Evolutionary conservation across 768 basidiomycete species (phyloP).

Genomic region (Cyathus striatus): DNA sequence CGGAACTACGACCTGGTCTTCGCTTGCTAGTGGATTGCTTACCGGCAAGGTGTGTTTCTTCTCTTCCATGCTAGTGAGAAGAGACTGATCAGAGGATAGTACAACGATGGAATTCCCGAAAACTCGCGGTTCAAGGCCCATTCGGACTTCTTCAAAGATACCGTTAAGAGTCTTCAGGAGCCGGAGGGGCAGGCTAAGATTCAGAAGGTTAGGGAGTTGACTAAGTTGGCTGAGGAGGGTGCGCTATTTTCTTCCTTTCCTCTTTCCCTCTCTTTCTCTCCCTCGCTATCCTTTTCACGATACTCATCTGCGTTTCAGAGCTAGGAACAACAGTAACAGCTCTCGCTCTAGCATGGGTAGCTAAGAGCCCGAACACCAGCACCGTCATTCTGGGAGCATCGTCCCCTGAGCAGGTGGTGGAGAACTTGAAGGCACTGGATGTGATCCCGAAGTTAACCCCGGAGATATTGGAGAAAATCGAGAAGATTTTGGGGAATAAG

Average conservation of each 20-base stretch:
- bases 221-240: slow-evolving; percentile 53
- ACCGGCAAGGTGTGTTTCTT: slow-evolving; percentile 58
- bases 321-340: slow-evolving; percentile 46
- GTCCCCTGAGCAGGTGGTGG: slow-evolving; percentile 55
- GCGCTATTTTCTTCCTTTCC: not conserved
- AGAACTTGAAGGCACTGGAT: slow-evolving; percentile 68
- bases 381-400: slow-evolving; percentile 70
- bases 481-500: slow-evolving; percentile 57
- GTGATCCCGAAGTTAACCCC: slow-evolving; percentile 70
- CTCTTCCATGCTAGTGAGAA: not conserved
- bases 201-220: slow-evolving; percentile 63
- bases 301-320: slow-evolving; percentile 11
- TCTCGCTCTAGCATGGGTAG: slow-evolving; percentile 78
- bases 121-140: slow-evolving; percentile 66
- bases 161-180: slow-evolving; percentile 43
- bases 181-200: slow-evolving; percentile 64
- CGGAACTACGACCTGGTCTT: slow-evolving; percentile 73
- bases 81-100: slow-evolving; percentile 24
- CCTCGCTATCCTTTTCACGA: not conserved
- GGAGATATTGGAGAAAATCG: slow-evolving; percentile 61
- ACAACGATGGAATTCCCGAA: slow-evolving; percentile 73
- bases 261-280: not conserved
- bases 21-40: slow-evolving; percentile 65
- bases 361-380: slow-evolving; percentile 61
- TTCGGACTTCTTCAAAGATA: slow-evolving; percentile 45